Evolutionary conservation across 139 green algal genomes (phyloP).

Genomic region (Chlorella sp.): DNA sequence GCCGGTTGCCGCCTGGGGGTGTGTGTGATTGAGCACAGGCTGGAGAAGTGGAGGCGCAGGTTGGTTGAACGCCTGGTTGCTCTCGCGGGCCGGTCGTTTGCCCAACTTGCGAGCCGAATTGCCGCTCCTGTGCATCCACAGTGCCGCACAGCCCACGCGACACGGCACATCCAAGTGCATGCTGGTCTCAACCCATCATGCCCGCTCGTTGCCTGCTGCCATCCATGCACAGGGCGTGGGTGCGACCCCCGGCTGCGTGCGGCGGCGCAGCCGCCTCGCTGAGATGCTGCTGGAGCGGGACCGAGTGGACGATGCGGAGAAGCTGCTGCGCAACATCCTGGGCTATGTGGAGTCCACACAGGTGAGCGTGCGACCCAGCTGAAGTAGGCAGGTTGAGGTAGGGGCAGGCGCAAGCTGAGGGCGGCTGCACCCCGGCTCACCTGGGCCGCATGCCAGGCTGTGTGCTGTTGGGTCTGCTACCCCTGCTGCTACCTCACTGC

Average conservation of each 20-base stretch:
- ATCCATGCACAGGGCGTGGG: constrained; percentile 23
- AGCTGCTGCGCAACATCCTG: constrained; percentile 22
- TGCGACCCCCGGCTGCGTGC: constrained; percentile 19
- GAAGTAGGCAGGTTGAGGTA: background rate
- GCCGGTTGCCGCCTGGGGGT: background rate
- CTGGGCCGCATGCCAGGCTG: background rate
- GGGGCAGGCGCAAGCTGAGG: background rate
- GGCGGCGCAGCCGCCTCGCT: constrained; percentile 29
- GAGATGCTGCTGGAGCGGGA: constrained; percentile 42
- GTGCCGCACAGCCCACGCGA: too few species aligned
- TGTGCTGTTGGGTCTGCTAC: background rate
- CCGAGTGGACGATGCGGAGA: background rate
- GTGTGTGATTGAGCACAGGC: constrained; percentile 16
- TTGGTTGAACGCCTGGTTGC: background rate
- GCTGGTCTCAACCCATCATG: background rate
- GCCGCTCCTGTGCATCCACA: background rate
- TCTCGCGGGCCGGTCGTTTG: too few species aligned
- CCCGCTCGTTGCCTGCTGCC: background rate
- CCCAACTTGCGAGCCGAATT: too few species aligned
- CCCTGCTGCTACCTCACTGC: background rate
- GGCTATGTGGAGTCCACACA: constrained; percentile 18
- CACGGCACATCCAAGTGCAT: too few species aligned
- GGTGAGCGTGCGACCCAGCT: background rate
- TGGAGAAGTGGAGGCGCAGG: constrained; percentile 42
- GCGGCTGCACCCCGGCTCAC: too few species aligned